These are phyloP conservation scores for Fereydounia khargensis DNA, from an alignment of 1,284 basidiomycete species.

Conservation along the genomic window DNA sequence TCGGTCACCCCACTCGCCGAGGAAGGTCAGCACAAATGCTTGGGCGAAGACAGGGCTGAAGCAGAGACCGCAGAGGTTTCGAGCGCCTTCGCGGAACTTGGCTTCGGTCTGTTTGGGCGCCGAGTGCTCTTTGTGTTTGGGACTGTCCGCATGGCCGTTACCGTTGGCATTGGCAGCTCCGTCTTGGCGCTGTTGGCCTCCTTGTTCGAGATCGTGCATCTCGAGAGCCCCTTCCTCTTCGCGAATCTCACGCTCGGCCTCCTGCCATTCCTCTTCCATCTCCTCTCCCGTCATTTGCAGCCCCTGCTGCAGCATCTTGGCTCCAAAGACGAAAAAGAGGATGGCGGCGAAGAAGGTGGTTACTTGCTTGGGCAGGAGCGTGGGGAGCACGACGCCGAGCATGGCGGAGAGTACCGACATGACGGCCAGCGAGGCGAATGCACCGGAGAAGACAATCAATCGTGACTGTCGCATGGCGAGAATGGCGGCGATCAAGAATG, in stretches of 20 bases:
- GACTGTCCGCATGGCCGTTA: background rate
- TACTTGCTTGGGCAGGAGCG: conserved; percentile 60
- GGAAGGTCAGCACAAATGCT: conserved; percentile 88
- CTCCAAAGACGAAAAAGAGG: conserved; percentile 56
- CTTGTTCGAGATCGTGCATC: conserved; percentile 34
- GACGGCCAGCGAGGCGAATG: conserved; percentile 79
- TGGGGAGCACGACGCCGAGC: conserved; percentile 50
- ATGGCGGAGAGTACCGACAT: conserved; percentile 65
- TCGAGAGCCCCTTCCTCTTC: conserved; percentile 86
- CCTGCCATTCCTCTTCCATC: conserved; percentile 70
- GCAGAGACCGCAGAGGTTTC: conserved; percentile 78
- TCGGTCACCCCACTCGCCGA: conserved; percentile 97
- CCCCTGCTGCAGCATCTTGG: conserved; percentile 43
- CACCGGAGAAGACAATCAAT: conserved; percentile 80
- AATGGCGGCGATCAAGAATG: conserved; percentile 93
- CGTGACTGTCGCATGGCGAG: conserved; percentile 92
- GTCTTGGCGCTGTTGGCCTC: background rate
- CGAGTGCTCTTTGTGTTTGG: too few relatives aligned
- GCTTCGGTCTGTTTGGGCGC: too few relatives aligned
- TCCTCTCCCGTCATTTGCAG: conserved; percentile 48
- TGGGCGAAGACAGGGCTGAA: conserved; percentile 93
- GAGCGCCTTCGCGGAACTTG: conserved; percentile 65
- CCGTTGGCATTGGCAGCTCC: background rate
- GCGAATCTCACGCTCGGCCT: conserved; percentile 66
- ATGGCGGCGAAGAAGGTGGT: conserved; percentile 75